A percentile compares a stretch with the other conserved stretches of the same genome.
Evolutionary conservation across 768 basidiomycete species (phyloP).

Genomic region (Suillus weaverae): DNA sequence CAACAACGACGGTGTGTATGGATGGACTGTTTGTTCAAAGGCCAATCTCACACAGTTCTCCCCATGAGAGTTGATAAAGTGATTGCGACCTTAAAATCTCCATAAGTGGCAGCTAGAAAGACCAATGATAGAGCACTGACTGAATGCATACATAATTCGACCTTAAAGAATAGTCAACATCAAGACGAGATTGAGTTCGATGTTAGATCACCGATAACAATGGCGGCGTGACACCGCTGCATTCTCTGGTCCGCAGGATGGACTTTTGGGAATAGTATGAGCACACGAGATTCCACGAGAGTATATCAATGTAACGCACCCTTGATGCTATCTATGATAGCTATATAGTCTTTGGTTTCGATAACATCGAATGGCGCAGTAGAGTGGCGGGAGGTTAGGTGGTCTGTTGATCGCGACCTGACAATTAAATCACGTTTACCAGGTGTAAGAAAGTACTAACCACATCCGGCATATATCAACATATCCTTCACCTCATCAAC

Average conservation of each 20-base stretch:
- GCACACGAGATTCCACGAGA: background rate
- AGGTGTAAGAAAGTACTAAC: background rate
- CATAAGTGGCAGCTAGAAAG: background rate
- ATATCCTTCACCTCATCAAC: background rate
- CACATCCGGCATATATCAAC: constrained; percentile 4
- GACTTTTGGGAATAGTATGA: background rate
- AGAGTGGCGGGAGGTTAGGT: constrained; percentile 29
- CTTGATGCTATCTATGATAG: constrained; percentile 27
- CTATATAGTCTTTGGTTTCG: constrained; percentile 22
- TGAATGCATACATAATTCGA: constrained; percentile 32
- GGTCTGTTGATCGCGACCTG: constrained; percentile 15
- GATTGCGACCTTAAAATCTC: constrained; percentile 27
- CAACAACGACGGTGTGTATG: constrained; percentile 32
- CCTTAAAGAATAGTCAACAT: constrained; percentile 21
- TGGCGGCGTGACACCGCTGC: constrained; percentile 17
- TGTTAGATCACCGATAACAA: constrained; percentile 22
- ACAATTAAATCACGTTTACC: background rate
- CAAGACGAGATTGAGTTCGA: background rate
- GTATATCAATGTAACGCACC: constrained; percentile 14
- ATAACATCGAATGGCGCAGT: constrained; percentile 20
- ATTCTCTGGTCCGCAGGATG: background rate
- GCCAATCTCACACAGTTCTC: constrained; percentile 44
- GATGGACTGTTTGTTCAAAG: constrained; percentile 34
- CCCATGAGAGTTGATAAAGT: constrained; percentile 44
- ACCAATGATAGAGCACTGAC: constrained; percentile 16